Evolutionary conservation across 2,329 filamentous ascomycete genomes (phyloP), one percentile per base, ranked within the genome.

Genomic region (Orbilia ellipsospora): DNA sequence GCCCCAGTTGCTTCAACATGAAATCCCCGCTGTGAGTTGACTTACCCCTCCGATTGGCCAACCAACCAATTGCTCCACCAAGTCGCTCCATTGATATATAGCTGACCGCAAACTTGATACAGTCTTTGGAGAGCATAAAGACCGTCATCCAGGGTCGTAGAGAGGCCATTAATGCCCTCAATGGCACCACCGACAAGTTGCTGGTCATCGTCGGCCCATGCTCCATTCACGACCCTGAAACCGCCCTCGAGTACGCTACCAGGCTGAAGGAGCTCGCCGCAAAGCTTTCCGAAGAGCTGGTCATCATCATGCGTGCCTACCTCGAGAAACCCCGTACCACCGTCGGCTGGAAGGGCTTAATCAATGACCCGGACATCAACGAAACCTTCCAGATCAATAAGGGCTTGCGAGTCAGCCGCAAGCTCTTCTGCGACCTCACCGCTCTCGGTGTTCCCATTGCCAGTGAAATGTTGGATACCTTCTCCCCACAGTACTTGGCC

Each of bases 311-410:
- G 95, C 92, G 95, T 80, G 92, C 93, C 78, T 99, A 99, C 88
- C 89, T 99, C 75, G 95, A 99, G 87, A 99, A 99, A 87, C 95
- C 95, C 20, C 90, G 95, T 78, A 99, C 95, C 28, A 99, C 95
- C 0, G 93, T 99, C 28, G 95, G 95, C 79, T 99, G 95, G 95
- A 99, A 99, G 86, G 95, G 95, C 59, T 86, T 99, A 80, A 96
- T 99, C 85, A 98, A 99, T 83, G 95, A 99, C 84, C 95, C 95
- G 1, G 94, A 98, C 81, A 96, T 99, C 81, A 94, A 98, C 83
- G 94, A 97, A 83, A 95, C 91, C 83, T 98, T 97, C 90, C 90
- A 97, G 85, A 98, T 99, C 85, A 98, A 98, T 87, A 98, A 98
- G 87, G 95, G 95, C 18, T 84, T 99, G 81, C 89, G 92, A 60